phyloP scores from a whole-genome alignment of 192 early-diverging fungal genomes.

The Entomortierella lignicola region DNA sequence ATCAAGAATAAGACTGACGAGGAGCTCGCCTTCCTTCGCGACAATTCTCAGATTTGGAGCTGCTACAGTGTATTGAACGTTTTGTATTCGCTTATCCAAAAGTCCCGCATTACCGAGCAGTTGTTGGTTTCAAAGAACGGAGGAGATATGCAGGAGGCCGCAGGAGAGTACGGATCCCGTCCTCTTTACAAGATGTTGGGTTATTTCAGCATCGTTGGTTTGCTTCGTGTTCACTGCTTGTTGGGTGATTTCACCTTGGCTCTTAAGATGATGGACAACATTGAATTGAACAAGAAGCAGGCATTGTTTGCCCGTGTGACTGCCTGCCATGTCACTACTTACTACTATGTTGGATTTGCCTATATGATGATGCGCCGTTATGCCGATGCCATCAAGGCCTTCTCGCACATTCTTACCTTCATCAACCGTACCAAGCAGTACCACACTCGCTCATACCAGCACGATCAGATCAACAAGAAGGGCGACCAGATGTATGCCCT shows the following conservation, averaged over 20 bases:
- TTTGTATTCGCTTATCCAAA: constrained; percentile 94
- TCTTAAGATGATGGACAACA: constrained; percentile 95
- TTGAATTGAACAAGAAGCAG: constrained; percentile 91
- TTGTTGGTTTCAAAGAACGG: constrained; percentile 89
- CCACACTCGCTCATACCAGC: constrained; percentile 92
- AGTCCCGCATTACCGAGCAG: constrained; percentile 95
- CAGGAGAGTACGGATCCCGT: constrained; percentile 88
- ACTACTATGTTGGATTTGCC: constrained; percentile 97
- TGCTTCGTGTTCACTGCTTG: constrained; percentile 94
- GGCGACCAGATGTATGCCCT: constrained; percentile 97
- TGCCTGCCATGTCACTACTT: constrained; percentile 97
- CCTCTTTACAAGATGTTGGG: constrained; percentile 97
- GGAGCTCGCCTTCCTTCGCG: constrained; percentile 85
- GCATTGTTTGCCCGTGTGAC: constrained; percentile 95
- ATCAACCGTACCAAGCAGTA: constrained; percentile 94
- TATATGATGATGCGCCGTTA: constrained; percentile 99
- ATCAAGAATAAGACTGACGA: constrained; percentile 81
- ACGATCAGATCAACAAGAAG: constrained; percentile 91
- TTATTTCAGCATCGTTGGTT: constrained; percentile 94
- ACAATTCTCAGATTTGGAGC: constrained; percentile 93
- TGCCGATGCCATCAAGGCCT: constrained; percentile 93
- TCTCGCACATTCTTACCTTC: constrained; percentile 90
- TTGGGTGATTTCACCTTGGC: constrained; percentile 96
- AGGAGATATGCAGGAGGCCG: constrained; percentile 88
- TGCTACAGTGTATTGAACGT: constrained; percentile 97